Evolutionary conservation across 208 protist species (phyloP).

Genomic region (Vickermania spadyakhi): DNA sequence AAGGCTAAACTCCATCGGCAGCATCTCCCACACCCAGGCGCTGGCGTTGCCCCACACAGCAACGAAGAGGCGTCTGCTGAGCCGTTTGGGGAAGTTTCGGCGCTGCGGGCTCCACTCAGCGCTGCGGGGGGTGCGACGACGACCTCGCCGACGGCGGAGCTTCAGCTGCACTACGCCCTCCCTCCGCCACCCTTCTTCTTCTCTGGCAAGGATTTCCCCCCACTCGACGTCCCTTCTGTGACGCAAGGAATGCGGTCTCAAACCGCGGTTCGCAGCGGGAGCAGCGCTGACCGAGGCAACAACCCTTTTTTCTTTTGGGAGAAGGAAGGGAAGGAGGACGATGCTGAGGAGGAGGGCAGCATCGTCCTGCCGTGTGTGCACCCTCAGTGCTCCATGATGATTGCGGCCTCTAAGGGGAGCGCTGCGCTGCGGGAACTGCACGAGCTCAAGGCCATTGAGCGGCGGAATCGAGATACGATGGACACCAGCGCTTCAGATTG

Average conservation of each 20-base stretch:
- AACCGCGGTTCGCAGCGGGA: background rate
- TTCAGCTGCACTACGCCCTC: constrained; percentile 10
- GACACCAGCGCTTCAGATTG: constrained; percentile 65
- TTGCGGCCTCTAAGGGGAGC: constrained; percentile 50
- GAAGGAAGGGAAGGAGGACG: constrained; percentile 1
- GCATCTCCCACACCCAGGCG: too few species aligned
- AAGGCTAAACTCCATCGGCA: too few species aligned
- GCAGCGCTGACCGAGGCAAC: background rate
- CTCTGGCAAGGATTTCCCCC: constrained; percentile 53
- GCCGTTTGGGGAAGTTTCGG: too few species aligned
- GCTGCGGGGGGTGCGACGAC: too few species aligned
- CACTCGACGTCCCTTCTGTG: background rate
- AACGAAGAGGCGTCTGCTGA: too few species aligned
- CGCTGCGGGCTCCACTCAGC: too few species aligned
- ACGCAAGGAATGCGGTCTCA: background rate
- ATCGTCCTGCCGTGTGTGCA: constrained; percentile 73
- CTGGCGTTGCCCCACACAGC: too few species aligned
- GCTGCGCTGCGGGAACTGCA: constrained; percentile 28
- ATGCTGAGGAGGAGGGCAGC: constrained; percentile 3
- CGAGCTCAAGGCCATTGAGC: constrained; percentile 49
- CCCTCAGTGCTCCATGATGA: constrained; percentile 26
- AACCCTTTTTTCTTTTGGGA: background rate
- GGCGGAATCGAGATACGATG: constrained; percentile 44
- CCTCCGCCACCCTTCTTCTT: constrained; percentile 54
- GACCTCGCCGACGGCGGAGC: background rate